Base-by-base conservation (phyloP, 2,329 filamentous ascomycete species). In the Alternaria alternata region DNA sequence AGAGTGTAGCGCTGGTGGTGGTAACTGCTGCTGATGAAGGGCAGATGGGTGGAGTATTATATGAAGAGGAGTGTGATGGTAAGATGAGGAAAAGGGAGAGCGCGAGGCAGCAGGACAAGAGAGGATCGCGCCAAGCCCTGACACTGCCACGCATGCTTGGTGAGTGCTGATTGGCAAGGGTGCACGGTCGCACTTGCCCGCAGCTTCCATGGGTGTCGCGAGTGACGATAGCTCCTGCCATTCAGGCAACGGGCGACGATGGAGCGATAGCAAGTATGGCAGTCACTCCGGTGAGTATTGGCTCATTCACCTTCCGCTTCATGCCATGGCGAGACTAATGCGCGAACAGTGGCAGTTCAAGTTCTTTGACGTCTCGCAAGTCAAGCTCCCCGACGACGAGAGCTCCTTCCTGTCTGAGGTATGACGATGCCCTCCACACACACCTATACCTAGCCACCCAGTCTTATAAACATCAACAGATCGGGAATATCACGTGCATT, bases 291-390 rank as follows among this genome's bases (percentile, higher is more conserved):
- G 79, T 80, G 65, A 59, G 70, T 53, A 39, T 39, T 8, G 26
- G 18, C 41, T 32, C 39, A 30, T 48, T 44, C 42, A 48, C 39
- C 24, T 22, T 36, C 11, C 16, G 16, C 44, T 26, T 26, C 48
- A 16, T 24, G 61, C 6, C 11, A 66, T 66, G 63, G 47, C 62
- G 20, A 51, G 20, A 68, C 75, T 78, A 63, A 78, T 54, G 18
- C 54, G 46, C 14, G 55, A 54, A 46, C 67, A 97, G 94, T 98
- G 95, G 94, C 97, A 97, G 91, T 99, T 99, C 84, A 94, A 96
- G 86, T 99, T 99, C 89, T 98, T 99, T 87, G 93, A 97, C 81
- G 93, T 96, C 79, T 89, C 89, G 77, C 90, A 91, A 77, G 89
- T 97, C 79, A 88, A 90, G 75, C 86, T 94, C 72, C 87, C 86